These are phyloP conservation scores for Psophocarpus tetragonolobus DNA, from an alignment of 306 rosid species.

Conservation along the genomic window DNA sequence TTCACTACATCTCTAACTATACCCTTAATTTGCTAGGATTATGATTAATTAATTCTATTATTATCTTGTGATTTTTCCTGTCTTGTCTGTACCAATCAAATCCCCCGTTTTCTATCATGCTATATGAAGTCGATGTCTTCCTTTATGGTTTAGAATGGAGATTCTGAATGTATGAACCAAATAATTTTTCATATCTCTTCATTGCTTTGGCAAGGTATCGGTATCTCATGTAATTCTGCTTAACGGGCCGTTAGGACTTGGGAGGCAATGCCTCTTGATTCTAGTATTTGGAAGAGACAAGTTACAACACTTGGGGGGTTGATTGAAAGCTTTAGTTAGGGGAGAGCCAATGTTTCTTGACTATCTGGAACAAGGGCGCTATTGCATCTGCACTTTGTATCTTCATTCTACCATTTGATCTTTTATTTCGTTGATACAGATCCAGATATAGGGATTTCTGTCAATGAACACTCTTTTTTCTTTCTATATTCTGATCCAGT, in stretches of 20 bases:
- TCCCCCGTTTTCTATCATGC: slow-evolving; percentile 5
- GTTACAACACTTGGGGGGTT: not conserved
- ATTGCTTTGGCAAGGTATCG: not conserved
- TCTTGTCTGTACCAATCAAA: not conserved
- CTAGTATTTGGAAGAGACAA: not conserved
- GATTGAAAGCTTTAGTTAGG: not conserved
- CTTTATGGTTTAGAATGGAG: slow-evolving; percentile 16
- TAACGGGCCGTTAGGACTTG: not conserved
- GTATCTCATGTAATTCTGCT: not conserved
- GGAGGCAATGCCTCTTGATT: no score
- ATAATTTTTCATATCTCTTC: slow-evolving; percentile 12
- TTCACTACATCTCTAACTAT: not conserved
- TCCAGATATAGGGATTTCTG: not conserved
- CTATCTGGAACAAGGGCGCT: not conserved
- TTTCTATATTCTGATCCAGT: not conserved
- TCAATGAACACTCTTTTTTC: not conserved
- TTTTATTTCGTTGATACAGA: not conserved
- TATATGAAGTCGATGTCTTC: slow-evolving; percentile 5
- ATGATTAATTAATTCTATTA: not conserved
- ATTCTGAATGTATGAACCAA: slow-evolving; percentile 10
- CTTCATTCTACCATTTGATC: not conserved
- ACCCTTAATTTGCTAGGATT: not conserved
- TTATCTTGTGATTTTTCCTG: not conserved
- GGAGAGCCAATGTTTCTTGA: not conserved
- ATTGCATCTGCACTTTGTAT: not conserved